Evolutionary conservation across 2,329 filamentous ascomycete genomes (phyloP).

Genomic region (Neofusicoccum cordaticola): DNA sequence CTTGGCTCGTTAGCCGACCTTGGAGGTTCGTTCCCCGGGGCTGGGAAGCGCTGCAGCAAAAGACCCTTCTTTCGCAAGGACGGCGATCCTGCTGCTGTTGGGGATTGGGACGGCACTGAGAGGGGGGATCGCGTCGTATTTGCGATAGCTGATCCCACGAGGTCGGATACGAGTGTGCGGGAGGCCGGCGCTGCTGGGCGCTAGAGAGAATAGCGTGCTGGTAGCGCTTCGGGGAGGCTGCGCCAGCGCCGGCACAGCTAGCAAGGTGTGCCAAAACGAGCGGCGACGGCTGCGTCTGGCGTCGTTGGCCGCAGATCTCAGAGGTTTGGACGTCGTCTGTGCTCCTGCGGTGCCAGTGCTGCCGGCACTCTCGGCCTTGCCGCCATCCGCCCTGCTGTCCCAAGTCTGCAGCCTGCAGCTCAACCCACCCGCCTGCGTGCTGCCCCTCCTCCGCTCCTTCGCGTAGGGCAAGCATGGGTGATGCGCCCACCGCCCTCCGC

Average conservation of each 20-base stretch:
- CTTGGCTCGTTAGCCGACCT: neutral
- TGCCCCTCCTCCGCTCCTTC: neutral
- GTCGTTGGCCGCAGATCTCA: neutral
- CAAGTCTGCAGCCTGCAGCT: no score
- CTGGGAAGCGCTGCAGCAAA: neutral
- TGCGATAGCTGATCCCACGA: slow-evolving; percentile 12
- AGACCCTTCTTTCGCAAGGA: neutral
- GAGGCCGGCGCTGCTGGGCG: neutral
- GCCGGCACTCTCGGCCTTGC: no score
- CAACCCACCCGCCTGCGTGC: no score
- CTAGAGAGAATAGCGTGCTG: neutral
- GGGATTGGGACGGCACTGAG: neutral
- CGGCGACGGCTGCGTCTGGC: neutral
- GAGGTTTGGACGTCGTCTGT: no score
- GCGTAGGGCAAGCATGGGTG: neutral
- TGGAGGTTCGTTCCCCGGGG: neutral
- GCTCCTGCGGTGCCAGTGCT: no score
- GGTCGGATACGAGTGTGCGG: neutral
- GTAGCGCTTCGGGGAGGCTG: neutral
- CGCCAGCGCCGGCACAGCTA: neutral
- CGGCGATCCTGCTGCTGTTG: neutral
- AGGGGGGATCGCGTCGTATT: neutral
- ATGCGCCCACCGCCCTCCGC: slow-evolving; percentile 3
- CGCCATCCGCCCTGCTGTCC: no score
- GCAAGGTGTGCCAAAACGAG: neutral